phyloP scores from a whole-genome alignment of 108 stramenopile genomes.

The Skeletonema marinoi region DNA sequence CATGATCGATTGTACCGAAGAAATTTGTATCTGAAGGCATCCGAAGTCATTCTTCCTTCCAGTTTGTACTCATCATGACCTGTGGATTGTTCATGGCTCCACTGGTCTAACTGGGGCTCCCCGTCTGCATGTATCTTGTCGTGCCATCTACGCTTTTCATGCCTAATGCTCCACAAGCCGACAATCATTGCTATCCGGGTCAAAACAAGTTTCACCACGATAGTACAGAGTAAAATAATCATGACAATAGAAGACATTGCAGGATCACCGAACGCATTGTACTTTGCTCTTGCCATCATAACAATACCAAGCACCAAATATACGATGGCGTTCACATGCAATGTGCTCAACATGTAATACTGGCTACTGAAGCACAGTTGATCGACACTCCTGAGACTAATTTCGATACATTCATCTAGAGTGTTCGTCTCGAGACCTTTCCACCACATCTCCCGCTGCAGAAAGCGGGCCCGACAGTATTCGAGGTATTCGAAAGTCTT shows the following conservation, averaged over 20 bases:
- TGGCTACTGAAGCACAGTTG: constrained; percentile 85
- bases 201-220: constrained; percentile 39
- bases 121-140: constrained; percentile 12
- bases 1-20: constrained; percentile 83
- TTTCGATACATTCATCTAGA: constrained; percentile 84
- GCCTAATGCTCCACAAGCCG: constrained; percentile 74
- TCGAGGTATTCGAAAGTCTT: constrained; percentile 84
- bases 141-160: constrained; percentile 78
- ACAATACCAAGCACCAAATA: constrained; percentile 75
- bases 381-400: constrained; percentile 70
- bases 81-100: constrained; percentile 54
- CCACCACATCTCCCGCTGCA: constrained; percentile 81
- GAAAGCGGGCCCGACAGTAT: constrained; percentile 69
- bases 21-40: constrained; percentile 89
- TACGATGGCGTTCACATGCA: constrained; percentile 78
- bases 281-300: constrained; percentile 72
- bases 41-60: constrained; percentile 75
- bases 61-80: constrained; percentile 70
- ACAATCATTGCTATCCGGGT: constrained; percentile 56
- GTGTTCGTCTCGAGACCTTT: constrained; percentile 68
- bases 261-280: constrained; percentile 83
- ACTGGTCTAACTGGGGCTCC: constrained; percentile 41
- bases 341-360: constrained; percentile 81
- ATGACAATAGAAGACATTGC: constrained; percentile 54
- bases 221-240: constrained; percentile 31